Conservation (phyloP, 805 yeast genomes). For the Cyberlindnera euphorbiae region DNA sequence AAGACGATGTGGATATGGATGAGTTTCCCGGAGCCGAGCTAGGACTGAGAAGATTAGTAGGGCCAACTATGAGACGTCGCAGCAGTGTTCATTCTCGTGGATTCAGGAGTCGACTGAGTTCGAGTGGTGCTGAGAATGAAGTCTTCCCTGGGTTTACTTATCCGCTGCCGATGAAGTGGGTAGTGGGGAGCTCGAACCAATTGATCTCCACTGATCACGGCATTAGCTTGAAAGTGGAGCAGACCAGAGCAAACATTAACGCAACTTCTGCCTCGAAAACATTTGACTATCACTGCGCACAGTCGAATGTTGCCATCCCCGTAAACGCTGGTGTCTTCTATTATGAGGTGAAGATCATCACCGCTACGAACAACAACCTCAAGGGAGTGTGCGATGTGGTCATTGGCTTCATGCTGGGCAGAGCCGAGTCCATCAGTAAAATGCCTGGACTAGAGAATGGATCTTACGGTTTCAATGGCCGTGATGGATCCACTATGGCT, state of each 20-base stretch:
- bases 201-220: slow-evolving; percentile 12
- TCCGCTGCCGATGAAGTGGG: slow-evolving; percentile 24
- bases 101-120: not conserved
- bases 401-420: slow-evolving; percentile 40
- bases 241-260: not conserved
- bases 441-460: slow-evolving; percentile 44
- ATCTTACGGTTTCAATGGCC: slow-evolving; percentile 52
- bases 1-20: slow-evolving; percentile 7
- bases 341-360: slow-evolving; percentile 40
- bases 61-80: slow-evolving; percentile 1
- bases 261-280: slow-evolving; percentile 9
- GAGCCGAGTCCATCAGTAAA: slow-evolving; percentile 26
- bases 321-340: slow-evolving; percentile 43
- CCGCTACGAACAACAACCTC: slow-evolving; percentile 31
- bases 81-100: slow-evolving; percentile 1
- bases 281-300: slow-evolving; percentile 24
- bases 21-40: not conserved
- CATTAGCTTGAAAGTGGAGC: slow-evolving; percentile 12
- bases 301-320: slow-evolving; percentile 34
- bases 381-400: slow-evolving; percentile 31
- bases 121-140: no score
- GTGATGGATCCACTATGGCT: slow-evolving; percentile 40
- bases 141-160: slow-evolving; percentile 8
- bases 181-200: slow-evolving; percentile 1
- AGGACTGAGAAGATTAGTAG: not conserved